These are phyloP conservation scores for Cordyceps pruinosa DNA, from an alignment of 2,329 filamentous ascomycete genomes.

Conservation along the genomic window DNA sequence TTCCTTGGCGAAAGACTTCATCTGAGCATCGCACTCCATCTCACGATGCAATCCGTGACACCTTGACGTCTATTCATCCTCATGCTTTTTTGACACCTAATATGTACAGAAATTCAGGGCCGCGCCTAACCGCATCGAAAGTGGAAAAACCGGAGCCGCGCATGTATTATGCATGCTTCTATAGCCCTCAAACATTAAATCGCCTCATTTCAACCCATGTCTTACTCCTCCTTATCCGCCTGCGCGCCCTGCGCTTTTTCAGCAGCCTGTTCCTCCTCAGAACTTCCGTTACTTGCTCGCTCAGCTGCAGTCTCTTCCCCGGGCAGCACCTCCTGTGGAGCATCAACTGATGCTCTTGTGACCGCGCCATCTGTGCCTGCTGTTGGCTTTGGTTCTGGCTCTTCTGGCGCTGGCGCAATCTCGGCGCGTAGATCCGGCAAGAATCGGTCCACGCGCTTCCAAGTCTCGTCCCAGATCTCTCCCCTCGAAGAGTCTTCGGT, in stretches of 20 bases:
- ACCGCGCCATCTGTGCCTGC: not conserved
- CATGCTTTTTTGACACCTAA: not conserved
- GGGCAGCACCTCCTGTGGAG: too few relatives aligned
- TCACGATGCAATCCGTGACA: not conserved
- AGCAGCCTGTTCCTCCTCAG: not conserved
- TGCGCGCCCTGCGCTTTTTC: not conserved
- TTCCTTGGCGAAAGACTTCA: not conserved
- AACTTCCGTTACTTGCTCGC: too few relatives aligned
- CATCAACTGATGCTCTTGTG: too few relatives aligned
- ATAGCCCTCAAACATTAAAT: not conserved
- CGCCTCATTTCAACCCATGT: constrained; percentile 5
- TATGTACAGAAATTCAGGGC: constrained; percentile 6
- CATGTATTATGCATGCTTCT: not conserved
- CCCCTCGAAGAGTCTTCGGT: constrained; percentile 47
- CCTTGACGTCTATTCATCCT: not conserved
- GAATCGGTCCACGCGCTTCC: constrained; percentile 60
- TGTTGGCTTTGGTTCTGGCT: not conserved
- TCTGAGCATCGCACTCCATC: not conserved
- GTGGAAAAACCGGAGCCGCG: not conserved
- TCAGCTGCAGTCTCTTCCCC: not conserved
- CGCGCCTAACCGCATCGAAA: not conserved
- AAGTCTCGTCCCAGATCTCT: constrained; percentile 55
- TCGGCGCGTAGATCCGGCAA: constrained; percentile 46
- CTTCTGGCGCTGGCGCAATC: constrained; percentile 2
- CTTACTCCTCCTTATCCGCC: constrained; percentile 1